Percentiles rank a stretch among this genome's conserved stretches.
Evolutionary conservation across 2,329 filamentous ascomycete species (phyloP).

Genomic region (Conoideocrella luteorostrata): DNA sequence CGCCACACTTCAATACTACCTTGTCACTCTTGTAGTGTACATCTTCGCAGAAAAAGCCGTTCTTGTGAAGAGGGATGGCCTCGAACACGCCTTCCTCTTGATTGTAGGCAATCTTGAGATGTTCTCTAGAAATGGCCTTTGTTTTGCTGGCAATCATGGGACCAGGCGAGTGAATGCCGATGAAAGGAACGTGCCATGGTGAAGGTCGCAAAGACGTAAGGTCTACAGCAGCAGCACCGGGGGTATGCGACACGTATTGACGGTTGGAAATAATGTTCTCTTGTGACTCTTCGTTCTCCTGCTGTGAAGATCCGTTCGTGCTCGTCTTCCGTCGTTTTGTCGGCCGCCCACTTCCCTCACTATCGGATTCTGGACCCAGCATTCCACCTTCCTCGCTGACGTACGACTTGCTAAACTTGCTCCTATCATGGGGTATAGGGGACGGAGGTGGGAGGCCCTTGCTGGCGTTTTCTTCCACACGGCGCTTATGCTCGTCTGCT

Average conservation of each 20-base stretch:
- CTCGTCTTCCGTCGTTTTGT: slow-evolving; percentile 41
- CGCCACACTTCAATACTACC: slow-evolving; percentile 56
- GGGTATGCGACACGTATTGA: slow-evolving; percentile 55
- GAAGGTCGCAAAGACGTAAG: slow-evolving; percentile 54
- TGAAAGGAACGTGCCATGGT: slow-evolving; percentile 55
- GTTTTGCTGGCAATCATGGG: slow-evolving; percentile 56
- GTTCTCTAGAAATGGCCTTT: slow-evolving; percentile 67
- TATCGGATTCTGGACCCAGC: slow-evolving; percentile 55
- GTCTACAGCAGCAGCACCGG: slow-evolving; percentile 53
- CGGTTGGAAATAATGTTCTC: slow-evolving; percentile 48
- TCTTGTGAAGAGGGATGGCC: slow-evolving; percentile 53
- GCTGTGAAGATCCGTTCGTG: slow-evolving; percentile 34
- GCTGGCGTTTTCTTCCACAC: slow-evolving; percentile 39
- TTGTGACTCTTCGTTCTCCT: slow-evolving; percentile 36
- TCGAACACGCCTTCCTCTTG: slow-evolving; percentile 57
- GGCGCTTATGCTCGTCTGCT: slow-evolving; percentile 37
- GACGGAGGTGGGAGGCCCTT: slow-evolving; percentile 45
- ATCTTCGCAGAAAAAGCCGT: slow-evolving; percentile 64
- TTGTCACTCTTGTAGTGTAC: slow-evolving; percentile 48
- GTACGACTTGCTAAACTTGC: slow-evolving; percentile 57
- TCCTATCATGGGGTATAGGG: slow-evolving; percentile 43
- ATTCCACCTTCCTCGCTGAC: slow-evolving; percentile 66
- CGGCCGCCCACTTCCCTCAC: slow-evolving; percentile 41
- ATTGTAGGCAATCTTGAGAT: slow-evolving; percentile 68
- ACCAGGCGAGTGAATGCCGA: slow-evolving; percentile 66